Evolutionary conservation across 495 filamentous ascomycete species (phyloP), one percentile per base, ranked within the genome.

Genomic region (Penicillium psychrofluorescens): DNA sequence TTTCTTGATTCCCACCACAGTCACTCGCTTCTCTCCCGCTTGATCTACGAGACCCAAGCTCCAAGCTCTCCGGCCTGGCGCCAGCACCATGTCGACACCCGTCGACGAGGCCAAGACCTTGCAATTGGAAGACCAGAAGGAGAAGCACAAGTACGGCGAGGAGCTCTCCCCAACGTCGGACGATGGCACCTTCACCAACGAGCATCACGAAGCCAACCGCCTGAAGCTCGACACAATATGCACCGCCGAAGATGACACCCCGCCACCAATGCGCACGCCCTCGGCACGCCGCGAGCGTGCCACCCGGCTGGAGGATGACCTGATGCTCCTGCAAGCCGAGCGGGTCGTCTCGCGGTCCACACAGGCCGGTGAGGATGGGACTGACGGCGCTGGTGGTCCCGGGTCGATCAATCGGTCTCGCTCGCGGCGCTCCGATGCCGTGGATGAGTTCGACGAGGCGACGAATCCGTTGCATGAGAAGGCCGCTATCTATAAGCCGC

Each of bases 391-490:
- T 27, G 64, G 48, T 7, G 57, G 51, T 28, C 77, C 2, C 22
- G 22, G 22, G 22, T 22, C 74, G 0, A 67, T 81, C 31, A 61
- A 62, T 40, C 70, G 75, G 12, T 66, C 75, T 1, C 67, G 76
- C 37, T 77, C 70, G 28, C 68, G 65, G 13, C 63, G 67, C 16
- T 67, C 76, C 1, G 77, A 81, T 12, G 70, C 73, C 3, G 72
- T 90, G n/a, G 90, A 95, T 62, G 86, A 90, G 48, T 95, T 97
- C 61, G 85, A 89, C 54, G 71, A 80, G 41, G 77, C 75, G 9
- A 88, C 85, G 12, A 86, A 84, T 40, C 85, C 85, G 1, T 62
- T 87, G 11, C 85, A 88, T 50, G 82, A 88, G 54, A 81, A 78
- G 55, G 73, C 80, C 1, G 77, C 79, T 7, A 61, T 80, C 12